Conservation (phyloP, 1,284 basidiomycete genomes). For the Sporisorium graminicola region DNA sequence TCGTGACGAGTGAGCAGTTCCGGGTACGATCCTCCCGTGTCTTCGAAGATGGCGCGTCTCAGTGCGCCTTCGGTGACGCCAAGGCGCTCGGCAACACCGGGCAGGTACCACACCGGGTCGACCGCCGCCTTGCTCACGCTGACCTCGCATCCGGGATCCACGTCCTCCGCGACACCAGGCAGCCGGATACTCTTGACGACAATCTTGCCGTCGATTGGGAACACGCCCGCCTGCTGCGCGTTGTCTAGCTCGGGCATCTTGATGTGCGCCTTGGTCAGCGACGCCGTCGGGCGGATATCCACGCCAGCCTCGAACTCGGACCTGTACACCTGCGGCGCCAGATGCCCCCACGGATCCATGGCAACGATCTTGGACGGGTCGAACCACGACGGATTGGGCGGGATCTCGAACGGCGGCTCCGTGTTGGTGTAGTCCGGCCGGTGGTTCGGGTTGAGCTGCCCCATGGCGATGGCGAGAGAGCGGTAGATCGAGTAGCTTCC, state of each 20-base stretch:
- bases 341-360: constrained; percentile 94
- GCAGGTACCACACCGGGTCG: constrained; percentile 89
- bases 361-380: constrained; percentile 87
- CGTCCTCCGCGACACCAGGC: constrained; percentile 51
- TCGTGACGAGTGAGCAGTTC: constrained; percentile 94
- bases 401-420: constrained; percentile 87
- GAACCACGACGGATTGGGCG: constrained; percentile 84
- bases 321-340: constrained; percentile 83
- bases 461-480: constrained; percentile 81
- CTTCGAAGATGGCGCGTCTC: constrained; percentile 90
- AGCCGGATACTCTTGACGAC: constrained; percentile 67
- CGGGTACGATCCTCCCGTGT: constrained; percentile 92
- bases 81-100: constrained; percentile 75
- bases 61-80: constrained; percentile 80
- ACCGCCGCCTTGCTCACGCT: constrained; percentile 78
- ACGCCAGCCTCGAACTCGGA: constrained; percentile 69
- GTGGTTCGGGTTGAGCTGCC: constrained; percentile 81
- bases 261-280: constrained; percentile 85
- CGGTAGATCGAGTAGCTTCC: constrained; percentile 96
- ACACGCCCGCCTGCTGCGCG: constrained; percentile 77
- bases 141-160: constrained; percentile 86
- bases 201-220: constrained; percentile 85
- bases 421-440: constrained; percentile 79
- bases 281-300: constrained; percentile 69
- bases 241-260: constrained; percentile 93